Conservation (phyloP, 2,329 filamentous ascomycete species). For the Sarocladium oryzae region DNA sequence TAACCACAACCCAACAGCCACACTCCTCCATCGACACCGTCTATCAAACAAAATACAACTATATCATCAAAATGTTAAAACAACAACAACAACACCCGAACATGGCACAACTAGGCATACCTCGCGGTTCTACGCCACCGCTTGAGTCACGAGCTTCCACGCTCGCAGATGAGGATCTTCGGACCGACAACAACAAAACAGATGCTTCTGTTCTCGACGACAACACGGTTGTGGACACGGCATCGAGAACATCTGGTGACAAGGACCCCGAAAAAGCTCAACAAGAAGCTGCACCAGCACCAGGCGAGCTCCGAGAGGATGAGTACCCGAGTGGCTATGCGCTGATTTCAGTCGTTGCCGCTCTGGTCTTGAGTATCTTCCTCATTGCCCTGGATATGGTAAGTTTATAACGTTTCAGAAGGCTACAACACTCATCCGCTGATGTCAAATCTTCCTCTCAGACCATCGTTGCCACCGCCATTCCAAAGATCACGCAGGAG, state of each 20-base stretch:
- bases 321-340: constrained; percentile 34
- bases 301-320: constrained; percentile 8
- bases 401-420: constrained; percentile 11
- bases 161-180: constrained; percentile 6
- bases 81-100: not conserved
- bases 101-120: constrained; percentile 6
- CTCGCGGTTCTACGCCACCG: constrained; percentile 3
- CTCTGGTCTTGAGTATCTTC: constrained; percentile 41
- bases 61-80: too few relatives aligned
- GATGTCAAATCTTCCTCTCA: too few relatives aligned
- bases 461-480: constrained; percentile 52
- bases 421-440: too few relatives aligned
- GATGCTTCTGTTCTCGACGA: not conserved
- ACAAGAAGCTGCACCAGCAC: not conserved
- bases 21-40: too few relatives aligned
- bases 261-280: constrained; percentile 2
- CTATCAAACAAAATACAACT: too few relatives aligned
- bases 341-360: constrained; percentile 37
- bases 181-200: not conserved
- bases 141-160: not conserved
- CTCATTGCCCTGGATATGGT: constrained; percentile 43
- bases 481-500: constrained; percentile 48
- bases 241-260: not conserved
- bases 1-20: too few relatives aligned
- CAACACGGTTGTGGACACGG: constrained; percentile 1